Evolutionary conservation across 495 filamentous ascomycete genomes (phyloP), one percentile per base, ranked within the genome.

Genomic region (Monascus purpureus): DNA sequence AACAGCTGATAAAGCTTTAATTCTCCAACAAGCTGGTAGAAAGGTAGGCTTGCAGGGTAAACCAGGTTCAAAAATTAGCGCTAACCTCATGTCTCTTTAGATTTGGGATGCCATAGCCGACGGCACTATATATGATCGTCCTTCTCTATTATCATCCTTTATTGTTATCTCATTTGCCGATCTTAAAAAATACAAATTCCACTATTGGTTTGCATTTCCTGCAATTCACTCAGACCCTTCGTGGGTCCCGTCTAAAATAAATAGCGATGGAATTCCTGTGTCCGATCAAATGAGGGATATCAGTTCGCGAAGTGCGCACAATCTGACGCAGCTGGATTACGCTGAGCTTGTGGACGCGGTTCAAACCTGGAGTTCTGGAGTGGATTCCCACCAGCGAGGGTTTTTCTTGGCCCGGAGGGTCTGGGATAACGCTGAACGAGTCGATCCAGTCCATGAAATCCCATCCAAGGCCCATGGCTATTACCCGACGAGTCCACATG

Each of bases 71-170:
- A 17, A 6, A 36, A 15, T 4, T 27, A 27, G 8, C 4, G 7
- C 15, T 29, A 18, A 28, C 13, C 32, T 31, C 13, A 8, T 11
- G 28, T 14, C 29, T 19, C 19, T 8, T 6, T 42, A 93, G 82
- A 82, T 97, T 31, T 95, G 87, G 92, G 84, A 95, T 58, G 90
- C 90, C 16, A 93, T 96, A 43, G 73, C 80, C 39, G 90, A 97
- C 52, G 87, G 87, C 13, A 92, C 82, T 5, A 94, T 97, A 40
- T 94, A 87, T 53, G 87, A 83, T 8, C 82, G 83, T 18, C 90
- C 92, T 8, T 93, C 88, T 17, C 65, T 96, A 7, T 73, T 97
- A 12, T 71, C 84, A 1, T 86, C 80, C 6, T 96, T 95, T 55
- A 59, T 77, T 6, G 72, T 90, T 25, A 73, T 95, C 28, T 93